A percentile compares a stretch with the other conserved stretches of the same genome.
These are phyloP conservation scores for Lentinula detonsa DNA, from an alignment of 768 basidiomycete species.

Conservation along the genomic window DNA sequence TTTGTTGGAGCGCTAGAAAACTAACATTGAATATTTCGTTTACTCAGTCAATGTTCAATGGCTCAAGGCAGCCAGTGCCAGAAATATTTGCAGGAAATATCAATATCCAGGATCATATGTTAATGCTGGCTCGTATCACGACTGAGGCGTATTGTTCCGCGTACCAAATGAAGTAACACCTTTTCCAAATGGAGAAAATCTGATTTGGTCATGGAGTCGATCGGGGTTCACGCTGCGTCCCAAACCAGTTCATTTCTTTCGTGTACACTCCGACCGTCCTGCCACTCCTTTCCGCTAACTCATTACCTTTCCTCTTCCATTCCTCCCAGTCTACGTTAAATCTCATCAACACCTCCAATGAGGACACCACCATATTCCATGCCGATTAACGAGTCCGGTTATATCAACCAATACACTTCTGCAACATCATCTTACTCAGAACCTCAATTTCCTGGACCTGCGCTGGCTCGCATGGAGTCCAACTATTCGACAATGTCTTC, in stretches of 20 bases:
- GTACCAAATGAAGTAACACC: not conserved
- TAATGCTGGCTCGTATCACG: too few species aligned
- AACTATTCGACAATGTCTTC: constrained; percentile 6
- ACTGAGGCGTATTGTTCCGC: too few species aligned
- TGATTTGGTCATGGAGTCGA: not conserved
- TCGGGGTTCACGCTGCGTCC: not conserved
- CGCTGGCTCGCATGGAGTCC: constrained; percentile 6
- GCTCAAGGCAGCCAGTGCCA: too few species aligned
- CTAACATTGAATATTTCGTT: not conserved
- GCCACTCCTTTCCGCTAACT: not conserved
- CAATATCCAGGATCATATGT: too few species aligned
- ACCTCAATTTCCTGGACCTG: constrained; percentile 6
- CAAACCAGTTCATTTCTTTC: not conserved
- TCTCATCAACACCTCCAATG: not conserved
- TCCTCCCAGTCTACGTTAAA: not conserved
- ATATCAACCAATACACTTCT: not conserved
- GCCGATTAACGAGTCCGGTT: not conserved
- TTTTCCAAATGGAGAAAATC: not conserved
- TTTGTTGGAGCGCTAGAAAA: not conserved
- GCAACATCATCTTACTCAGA: not conserved
- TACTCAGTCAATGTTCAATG: not conserved
- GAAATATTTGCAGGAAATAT: too few species aligned
- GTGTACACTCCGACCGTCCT: not conserved
- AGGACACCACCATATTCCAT: not conserved
- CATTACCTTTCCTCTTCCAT: not conserved